Percentiles rank a stretch among this genome's conserved stretches.
Evolutionary conservation across 306 rosid species (phyloP).

Genomic region (Psophocarpus tetragonolobus): DNA sequence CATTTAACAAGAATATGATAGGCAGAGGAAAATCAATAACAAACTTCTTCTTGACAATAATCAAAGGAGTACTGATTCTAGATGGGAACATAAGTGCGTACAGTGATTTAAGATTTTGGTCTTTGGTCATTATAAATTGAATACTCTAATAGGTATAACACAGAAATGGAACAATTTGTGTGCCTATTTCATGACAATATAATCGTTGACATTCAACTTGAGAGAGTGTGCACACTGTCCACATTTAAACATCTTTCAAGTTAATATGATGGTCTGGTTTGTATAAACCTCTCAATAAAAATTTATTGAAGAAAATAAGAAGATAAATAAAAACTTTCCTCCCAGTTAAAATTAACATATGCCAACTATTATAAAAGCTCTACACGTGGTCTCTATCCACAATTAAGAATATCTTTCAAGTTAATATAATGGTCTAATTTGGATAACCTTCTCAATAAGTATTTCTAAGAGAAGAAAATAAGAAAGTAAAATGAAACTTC

Average conservation of each 20-base stretch:
- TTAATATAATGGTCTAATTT: not conserved
- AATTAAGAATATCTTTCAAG: constrained; percentile 26
- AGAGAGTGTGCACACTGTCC: not conserved
- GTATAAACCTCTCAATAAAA: not conserved
- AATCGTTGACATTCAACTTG: constrained; percentile 11
- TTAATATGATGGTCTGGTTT: not conserved
- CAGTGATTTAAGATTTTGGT: constrained; percentile 1
- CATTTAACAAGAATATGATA: not conserved
- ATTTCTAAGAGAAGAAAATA: not conserved
- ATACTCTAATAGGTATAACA: not conserved
- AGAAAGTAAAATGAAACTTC: not conserved
- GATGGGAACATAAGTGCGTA: not conserved
- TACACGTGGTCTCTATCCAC: not conserved
- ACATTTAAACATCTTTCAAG: constrained; percentile 26
- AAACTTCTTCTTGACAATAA: constrained; percentile 1
- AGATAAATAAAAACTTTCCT: not conserved
- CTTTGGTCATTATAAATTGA: constrained; percentile 17
- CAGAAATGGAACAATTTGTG: not conserved
- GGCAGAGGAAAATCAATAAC: constrained; percentile 1
- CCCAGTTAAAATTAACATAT: not conserved
- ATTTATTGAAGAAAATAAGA: not conserved
- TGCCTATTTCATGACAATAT: constrained; percentile 22
- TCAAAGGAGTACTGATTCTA: not conserved
- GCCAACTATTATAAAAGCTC: not conserved
- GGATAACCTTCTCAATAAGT: not conserved